Evolutionary conservation across 139 green algal species (phyloP), one percentile per base, ranked within the genome.

Genomic region (Prasinococcaceae sp.): DNA sequence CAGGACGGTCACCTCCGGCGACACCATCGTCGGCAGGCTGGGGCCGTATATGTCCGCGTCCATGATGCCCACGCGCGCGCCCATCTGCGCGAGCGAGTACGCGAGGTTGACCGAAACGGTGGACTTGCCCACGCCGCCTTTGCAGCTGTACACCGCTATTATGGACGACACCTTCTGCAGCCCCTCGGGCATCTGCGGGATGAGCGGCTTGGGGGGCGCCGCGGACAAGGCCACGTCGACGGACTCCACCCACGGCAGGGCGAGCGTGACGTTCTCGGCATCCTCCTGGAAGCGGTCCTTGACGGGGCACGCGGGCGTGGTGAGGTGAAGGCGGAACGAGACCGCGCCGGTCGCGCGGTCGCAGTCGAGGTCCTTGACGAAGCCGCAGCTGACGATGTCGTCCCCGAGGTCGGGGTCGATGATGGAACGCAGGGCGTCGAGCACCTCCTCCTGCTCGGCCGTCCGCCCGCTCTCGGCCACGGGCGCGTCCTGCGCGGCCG

Each of bases 21-120:
- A 76, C 27, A 94, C 78, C 90, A 98, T 98, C 22, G 83, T 92
- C 3, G 90, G 90, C 53, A 98, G 70, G 56, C 65, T 84, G 50
- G 90, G 90, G 22, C 90, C 90, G 61, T 96, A 97, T 27, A 98
- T 76, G 65, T 99, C 90, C 4, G 90, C 90, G 49, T 97, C 90
- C 52, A 98, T 94, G 39, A 98, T 93, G 53, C 88, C 90, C 27
- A 85, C 60, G 63, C 80, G 83, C 20, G 88, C 88, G 1, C 89
- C 88, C 89, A 95, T 95, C 68, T 86, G 77, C 22, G 77, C 72
- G 43, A 98, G 72, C 1, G 86, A 92, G 69, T 89, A 96, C 2
- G 90, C 90, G 43, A 98, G 79, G 63, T 98, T 98, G 33, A 98
- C 90, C 1, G 79, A 61, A 42, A 80, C 83, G 14, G 86, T 97